phyloP scores from a whole-genome alignment of 257 asterid species.

The Capsicum rhomboideum region DNA sequence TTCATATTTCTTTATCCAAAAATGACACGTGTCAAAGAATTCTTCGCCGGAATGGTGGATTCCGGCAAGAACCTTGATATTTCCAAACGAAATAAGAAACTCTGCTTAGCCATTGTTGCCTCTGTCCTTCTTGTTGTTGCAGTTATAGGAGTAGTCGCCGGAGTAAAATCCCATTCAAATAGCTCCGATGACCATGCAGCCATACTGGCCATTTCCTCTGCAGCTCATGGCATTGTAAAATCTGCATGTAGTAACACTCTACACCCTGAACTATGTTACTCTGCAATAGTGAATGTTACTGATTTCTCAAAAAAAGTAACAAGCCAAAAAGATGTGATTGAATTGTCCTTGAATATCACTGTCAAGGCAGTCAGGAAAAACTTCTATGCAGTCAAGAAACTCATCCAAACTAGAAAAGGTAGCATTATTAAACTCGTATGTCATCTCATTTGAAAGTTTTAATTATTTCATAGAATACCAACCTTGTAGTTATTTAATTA shows the following conservation, averaged over 20 bases:
- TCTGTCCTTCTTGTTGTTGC: slow-evolving; percentile 15
- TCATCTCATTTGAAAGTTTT: too few relatives aligned
- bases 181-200: slow-evolving; percentile 1
- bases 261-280: slow-evolving; percentile 55
- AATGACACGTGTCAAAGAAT: slow-evolving; percentile 22
- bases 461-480: too few relatives aligned
- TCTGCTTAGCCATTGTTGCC: slow-evolving; percentile 19
- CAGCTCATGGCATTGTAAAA: slow-evolving; percentile 32
- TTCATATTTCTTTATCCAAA: not conserved
- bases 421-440: not conserved
- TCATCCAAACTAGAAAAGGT: slow-evolving; percentile 6
- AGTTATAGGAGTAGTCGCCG: slow-evolving; percentile 16
- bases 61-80: slow-evolving; percentile 17
- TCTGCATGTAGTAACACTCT: slow-evolving; percentile 42
- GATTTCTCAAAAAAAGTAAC: slow-evolving; percentile 21
- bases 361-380: slow-evolving; percentile 24
- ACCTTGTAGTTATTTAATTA: too few relatives aligned
- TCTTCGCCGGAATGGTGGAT: slow-evolving; percentile 14
- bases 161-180: slow-evolving; percentile 8
- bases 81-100: slow-evolving; percentile 5
- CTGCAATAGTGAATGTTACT: slow-evolving; percentile 32
- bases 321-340: slow-evolving; percentile 39
- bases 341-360: slow-evolving; percentile 42
- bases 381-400: slow-evolving; percentile 25
- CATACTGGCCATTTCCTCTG: slow-evolving; percentile 16